Base-by-base conservation (phyloP, 306 rosid genomes). In the Sphenostylis stenocarpa region DNA sequence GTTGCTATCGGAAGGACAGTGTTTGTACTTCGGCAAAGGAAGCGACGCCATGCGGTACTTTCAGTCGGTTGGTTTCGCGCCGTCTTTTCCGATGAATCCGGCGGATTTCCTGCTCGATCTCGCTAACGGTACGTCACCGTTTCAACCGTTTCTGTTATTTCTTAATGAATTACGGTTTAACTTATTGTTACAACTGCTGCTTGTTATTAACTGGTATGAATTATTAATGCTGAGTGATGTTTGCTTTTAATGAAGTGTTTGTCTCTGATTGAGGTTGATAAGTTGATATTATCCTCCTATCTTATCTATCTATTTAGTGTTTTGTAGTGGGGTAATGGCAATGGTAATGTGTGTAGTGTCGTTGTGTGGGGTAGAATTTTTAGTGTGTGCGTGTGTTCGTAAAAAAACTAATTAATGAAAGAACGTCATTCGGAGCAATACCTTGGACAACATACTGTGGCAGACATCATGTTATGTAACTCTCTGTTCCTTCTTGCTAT, bases 51-150 rank as follows among this genome's bases (percentile, higher is more conserved):
- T 90, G 85, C 17, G 29, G 17, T 91, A 94, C 70, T 94, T 94
- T 21, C 87, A 86, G 49, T 83, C 97, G 11, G 77, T 91, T 62
- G 97, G 97, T 0, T 86, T 86, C 82, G 80, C 81, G 52, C 98
- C 97, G 7, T 85, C 88, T 19, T 91, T 91, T 20, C 89, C 98
- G 6, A 86, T 94, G 84, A 94, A 94, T 23, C 97, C 98, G 58
- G 98, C 98, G 4, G 97, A 94, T 79, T 94, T 94, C 56, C 85
- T 94, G 69, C 98, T 94, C 17, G 97, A 94, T 82, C 94, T 94
- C 80, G 98, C 98, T 7, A 94, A 91, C 71, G 98, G 98, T 91
- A 91, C 79, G 97, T 81, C 74, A 57, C 21, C 31, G 33, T 20
- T 17, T 20, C 2, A 28, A 64, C 33, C 33, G 33, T 20, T 72